phyloP scores from a whole-genome alignment of 352 stramenopile genomes.

The Phytophthora fragariae region DNA sequence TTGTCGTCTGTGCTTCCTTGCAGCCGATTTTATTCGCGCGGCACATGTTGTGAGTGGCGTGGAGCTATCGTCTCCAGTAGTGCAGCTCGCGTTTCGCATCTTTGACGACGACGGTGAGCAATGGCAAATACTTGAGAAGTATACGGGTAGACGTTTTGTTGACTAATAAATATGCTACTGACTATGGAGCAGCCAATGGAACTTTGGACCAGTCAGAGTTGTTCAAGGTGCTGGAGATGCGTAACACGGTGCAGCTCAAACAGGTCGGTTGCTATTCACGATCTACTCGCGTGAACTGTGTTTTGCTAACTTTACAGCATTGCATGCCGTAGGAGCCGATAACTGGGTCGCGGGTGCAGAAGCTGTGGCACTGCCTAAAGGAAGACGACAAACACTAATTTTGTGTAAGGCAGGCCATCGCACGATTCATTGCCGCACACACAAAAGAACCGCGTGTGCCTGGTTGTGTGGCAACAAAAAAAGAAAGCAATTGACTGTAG shows the following conservation, averaged over 20 bases:
- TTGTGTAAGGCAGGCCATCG: neutral
- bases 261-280: conserved; percentile 34
- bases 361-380: conserved; percentile 42
- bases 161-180: too few relatives aligned
- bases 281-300: neutral
- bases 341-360: conserved; percentile 13
- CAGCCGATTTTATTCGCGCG: conserved; percentile 76
- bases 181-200: conserved; percentile 50
- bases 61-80: conserved; percentile 71
- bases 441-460: neutral
- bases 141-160: too few relatives aligned
- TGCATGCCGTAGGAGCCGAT: conserved; percentile 2
- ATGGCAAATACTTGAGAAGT: too few relatives aligned
- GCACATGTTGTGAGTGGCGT: conserved; percentile 69
- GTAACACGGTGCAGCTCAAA: conserved; percentile 59
- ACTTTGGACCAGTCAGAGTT: conserved; percentile 74
- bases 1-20: neutral
- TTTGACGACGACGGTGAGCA: conserved; percentile 72
- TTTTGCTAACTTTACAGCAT: neutral
- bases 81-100: conserved; percentile 78
- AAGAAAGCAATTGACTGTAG: too few relatives aligned
- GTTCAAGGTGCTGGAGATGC: conserved; percentile 75
- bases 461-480: neutral
- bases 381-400: conserved; percentile 16
- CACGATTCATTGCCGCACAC: neutral